Percentiles rank a stretch among this genome's conserved stretches.
Evolutionary conservation across 768 basidiomycete genomes (phyloP).

Genomic region (Leucosporidium creatinivorum): DNA sequence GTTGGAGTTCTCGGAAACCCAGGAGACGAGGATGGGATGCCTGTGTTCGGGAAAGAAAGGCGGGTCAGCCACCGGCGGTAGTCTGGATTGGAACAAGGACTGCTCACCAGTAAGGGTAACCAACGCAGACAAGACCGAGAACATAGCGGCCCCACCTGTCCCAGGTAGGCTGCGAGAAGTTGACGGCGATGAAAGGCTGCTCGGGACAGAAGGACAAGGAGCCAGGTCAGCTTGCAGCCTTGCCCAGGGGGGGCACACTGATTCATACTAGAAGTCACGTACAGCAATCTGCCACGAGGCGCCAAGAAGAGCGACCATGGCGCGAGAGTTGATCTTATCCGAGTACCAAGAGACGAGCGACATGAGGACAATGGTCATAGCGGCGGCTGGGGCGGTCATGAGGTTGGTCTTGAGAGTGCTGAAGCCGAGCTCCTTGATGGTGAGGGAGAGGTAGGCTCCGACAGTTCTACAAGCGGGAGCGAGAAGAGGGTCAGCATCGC

Average conservation of each 20-base stretch:
- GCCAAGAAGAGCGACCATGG: slow-evolving; percentile 27
- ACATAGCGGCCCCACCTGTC: too few relatives aligned
- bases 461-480: slow-evolving; percentile 24
- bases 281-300: slow-evolving; percentile 24
- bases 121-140: slow-evolving; percentile 26
- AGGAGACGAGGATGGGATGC: slow-evolving; percentile 38
- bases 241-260: too few relatives aligned
- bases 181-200: slow-evolving; percentile 22
- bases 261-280: too few relatives aligned
- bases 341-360: slow-evolving; percentile 31
- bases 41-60: too few relatives aligned
- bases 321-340: slow-evolving; percentile 33
- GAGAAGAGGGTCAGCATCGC: too few relatives aligned
- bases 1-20: slow-evolving; percentile 34
- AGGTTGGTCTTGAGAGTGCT: slow-evolving; percentile 40
- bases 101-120: slow-evolving; percentile 31
- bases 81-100: too few relatives aligned
- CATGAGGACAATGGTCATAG: slow-evolving; percentile 38
- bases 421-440: slow-evolving; percentile 34
- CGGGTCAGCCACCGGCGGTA: too few relatives aligned
- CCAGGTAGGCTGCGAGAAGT: background rate
- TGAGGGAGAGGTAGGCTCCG: background rate
- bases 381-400: slow-evolving; percentile 38
- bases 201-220: background rate
- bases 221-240: background rate